phyloP scores from a whole-genome alignment of 257 asterid species.

The Gentiana dahurica region DNA sequence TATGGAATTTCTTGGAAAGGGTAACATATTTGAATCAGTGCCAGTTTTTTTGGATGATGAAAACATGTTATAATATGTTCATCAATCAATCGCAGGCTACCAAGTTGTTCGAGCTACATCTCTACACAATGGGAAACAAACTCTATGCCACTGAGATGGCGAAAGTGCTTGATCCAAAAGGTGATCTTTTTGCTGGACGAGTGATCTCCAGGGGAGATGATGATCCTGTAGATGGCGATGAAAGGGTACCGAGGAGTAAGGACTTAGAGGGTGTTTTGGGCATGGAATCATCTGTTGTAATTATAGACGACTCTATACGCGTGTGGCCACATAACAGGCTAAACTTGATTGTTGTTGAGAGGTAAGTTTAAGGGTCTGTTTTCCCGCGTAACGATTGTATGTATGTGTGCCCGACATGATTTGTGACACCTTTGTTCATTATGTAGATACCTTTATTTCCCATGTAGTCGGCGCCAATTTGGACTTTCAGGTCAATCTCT shows the following conservation, averaged over 20 bases:
- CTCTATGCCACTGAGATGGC: conserved; percentile 99
- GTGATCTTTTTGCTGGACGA: conserved; percentile 91
- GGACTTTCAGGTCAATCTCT: conserved; percentile 95
- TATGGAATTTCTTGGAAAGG: conserved; percentile 97
- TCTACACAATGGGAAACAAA: conserved; percentile 97
- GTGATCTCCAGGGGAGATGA: conserved; percentile 93
- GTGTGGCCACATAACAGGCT: conserved; percentile 94
- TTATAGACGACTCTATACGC: conserved; percentile 84
- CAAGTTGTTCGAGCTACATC: conserved; percentile 78
- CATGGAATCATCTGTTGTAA: conserved; percentile 85
- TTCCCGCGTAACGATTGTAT: neutral
- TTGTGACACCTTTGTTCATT: conserved; percentile 3
- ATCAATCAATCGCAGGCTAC: conserved; percentile 52
- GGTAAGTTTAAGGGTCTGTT: conserved; percentile 31
- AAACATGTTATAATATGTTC: neutral
- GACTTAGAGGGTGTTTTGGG: conserved; percentile 98
- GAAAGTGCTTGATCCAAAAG: conserved; percentile 93
- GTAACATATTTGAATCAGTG: conserved; percentile 18
- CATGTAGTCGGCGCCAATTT: conserved; percentile 94
- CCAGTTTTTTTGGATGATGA: neutral
- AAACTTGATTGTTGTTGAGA: conserved; percentile 84
- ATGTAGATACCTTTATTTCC: conserved; percentile 83
- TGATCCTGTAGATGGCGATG: conserved; percentile 76
- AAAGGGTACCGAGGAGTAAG: conserved; percentile 75
- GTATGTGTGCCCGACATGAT: neutral